A percentile compares a stretch with the other conserved stretches of the same genome.
phyloP scores from a whole-genome alignment of 495 filamentous ascomycete genomes.

The Apodospora peruviana region DNA sequence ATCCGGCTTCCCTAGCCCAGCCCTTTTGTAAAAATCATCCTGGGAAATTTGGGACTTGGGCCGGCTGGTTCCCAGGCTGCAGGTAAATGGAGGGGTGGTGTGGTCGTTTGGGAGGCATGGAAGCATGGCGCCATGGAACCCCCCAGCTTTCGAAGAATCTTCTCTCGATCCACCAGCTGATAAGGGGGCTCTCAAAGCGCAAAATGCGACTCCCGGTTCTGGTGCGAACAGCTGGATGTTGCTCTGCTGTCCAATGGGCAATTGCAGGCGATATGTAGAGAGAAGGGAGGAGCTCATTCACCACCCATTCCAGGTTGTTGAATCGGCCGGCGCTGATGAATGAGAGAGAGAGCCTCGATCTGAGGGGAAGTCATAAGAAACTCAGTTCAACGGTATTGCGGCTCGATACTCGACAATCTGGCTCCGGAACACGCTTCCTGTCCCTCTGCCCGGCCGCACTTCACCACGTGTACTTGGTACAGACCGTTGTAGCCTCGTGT shows the following conservation, averaged over 20 bases:
- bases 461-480: neutral
- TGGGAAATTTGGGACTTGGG: neutral
- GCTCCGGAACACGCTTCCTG: neutral
- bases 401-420: neutral
- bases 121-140: constrained; percentile 5
- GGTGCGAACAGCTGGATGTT: too few relatives aligned
- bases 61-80: constrained; percentile 1
- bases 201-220: too few relatives aligned
- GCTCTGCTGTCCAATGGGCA: too few relatives aligned
- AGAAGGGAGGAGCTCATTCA: too few relatives aligned
- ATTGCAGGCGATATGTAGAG: too few relatives aligned
- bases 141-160: constrained; percentile 12
- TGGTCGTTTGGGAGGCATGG: neutral
- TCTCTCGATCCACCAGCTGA: constrained; percentile 7
- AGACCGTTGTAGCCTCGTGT: too few relatives aligned
- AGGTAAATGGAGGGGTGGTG: constrained; percentile 1
- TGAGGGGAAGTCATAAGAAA: too few relatives aligned
- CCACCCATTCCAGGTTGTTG: too few relatives aligned
- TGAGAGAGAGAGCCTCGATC: too few relatives aligned
- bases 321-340: too few relatives aligned
- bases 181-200: too few relatives aligned
- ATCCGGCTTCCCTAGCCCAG: constrained; percentile 8
- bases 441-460: neutral
- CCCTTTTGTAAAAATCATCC: constrained; percentile 9
- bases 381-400: too few relatives aligned